Base-by-base conservation (phyloP, 371 early-diverging fungal species). In the Rhizopus microsporus region DNA sequence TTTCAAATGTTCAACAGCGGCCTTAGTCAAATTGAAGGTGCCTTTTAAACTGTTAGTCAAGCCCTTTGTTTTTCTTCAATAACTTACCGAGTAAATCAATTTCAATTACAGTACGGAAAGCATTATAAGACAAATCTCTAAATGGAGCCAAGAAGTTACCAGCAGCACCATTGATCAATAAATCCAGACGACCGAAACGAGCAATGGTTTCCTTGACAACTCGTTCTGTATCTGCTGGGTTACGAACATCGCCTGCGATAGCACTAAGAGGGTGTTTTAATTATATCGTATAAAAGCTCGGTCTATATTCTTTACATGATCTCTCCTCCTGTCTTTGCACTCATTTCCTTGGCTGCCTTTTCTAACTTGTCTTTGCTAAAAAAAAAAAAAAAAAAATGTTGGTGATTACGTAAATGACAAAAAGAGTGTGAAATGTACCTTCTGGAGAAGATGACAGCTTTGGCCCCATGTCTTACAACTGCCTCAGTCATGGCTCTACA, bases 401-500 rank as follows among this genome's bases (percentile, higher is more conserved):
- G 23, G 23, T 23, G 23, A 23, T 23, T 23, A 23, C 23, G 23
- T 29, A 8, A 15, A 37, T 35, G 10, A 7, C 16, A 9, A 37
- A 2, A 33, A 4, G 38, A 8, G 15, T 31, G n/a, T 23, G 16
- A 12, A 15, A 35, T 56, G 60, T 70, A 84, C 85, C 75, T 84
- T 74, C 86, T 69, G 54, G 84, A 81, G 47, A 83, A 77, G 63
- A 88, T 88, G 60, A 83, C 83, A 29, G 87, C 88, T 52, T 78
- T 85, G 53, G 85, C 88, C 29, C 91, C 93, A 65, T 90, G 92
- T 42, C 82, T 74, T 51, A 88, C 79, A 65, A 91, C 66, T n/a
- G 93, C 90, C 62, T 87, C 87, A 7, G 90, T 84, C 86, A 93
- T 88, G 13, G 81, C 88, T 59, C 81, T 82, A 68, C 92, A 90